Conservation (phyloP, 2,329 filamentous ascomycete species). For the Fusarium secorum region DNA sequence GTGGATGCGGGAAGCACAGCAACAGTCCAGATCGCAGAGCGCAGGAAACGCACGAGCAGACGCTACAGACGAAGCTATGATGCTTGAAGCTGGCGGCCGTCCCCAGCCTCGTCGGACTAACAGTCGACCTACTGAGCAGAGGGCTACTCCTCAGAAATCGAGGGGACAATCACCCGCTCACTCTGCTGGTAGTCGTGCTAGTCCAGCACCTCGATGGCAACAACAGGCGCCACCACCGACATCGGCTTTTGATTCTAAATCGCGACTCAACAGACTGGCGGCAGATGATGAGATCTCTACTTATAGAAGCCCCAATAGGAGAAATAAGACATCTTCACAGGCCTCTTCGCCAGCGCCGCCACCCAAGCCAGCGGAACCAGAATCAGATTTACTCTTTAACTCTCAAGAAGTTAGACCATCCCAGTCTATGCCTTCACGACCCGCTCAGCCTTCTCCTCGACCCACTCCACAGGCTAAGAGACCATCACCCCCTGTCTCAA, state of each 20-base stretch:
- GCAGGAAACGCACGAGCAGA: slow-evolving; percentile 46
- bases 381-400: slow-evolving; percentile 71
- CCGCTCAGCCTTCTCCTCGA: slow-evolving; percentile 51
- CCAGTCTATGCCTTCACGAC: slow-evolving; percentile 48
- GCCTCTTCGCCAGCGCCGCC: slow-evolving; percentile 54
- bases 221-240: slow-evolving; percentile 54
- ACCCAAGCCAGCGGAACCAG: slow-evolving; percentile 51
- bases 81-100: slow-evolving; percentile 73
- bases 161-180: slow-evolving; percentile 61
- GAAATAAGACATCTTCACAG: slow-evolving; percentile 68
- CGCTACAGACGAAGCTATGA: slow-evolving; percentile 76
- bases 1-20: slow-evolving; percentile 85
- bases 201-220: slow-evolving; percentile 67
- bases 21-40: slow-evolving; percentile 53
- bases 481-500: slow-evolving; percentile 49
- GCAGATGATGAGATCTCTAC: slow-evolving; percentile 85
- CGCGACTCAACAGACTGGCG: slow-evolving; percentile 74
- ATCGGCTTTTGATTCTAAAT: slow-evolving; percentile 46
- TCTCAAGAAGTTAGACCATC: slow-evolving; percentile 49
- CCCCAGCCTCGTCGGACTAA: slow-evolving; percentile 54
- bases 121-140: slow-evolving; percentile 41
- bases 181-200: slow-evolving; percentile 54
- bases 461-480: slow-evolving; percentile 47
- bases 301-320: slow-evolving; percentile 86
- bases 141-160: slow-evolving; percentile 45